A percentile compares a stretch with the other conserved stretches of the same genome.
Conservation (phyloP, 2,329 filamentous ascomycete genomes). For the Aspergillus niger region DNA sequence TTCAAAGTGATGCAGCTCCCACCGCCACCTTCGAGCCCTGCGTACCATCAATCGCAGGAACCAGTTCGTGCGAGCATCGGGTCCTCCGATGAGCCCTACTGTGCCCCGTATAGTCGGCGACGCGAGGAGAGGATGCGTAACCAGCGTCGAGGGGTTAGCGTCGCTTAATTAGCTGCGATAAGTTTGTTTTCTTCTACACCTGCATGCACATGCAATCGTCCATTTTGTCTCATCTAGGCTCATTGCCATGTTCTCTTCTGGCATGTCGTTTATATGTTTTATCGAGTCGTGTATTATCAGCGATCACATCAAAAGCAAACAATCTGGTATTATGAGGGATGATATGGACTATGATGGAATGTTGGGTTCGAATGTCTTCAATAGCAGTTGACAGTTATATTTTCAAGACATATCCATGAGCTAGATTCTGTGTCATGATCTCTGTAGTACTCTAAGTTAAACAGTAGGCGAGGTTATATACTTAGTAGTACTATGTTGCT, state of each 20-base stretch:
- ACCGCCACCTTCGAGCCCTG: constrained; percentile 39
- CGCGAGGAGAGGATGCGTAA: constrained; percentile 43
- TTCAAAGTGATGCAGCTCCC: constrained; percentile 48
- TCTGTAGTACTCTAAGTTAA: no score
- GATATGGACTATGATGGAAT: background rate
- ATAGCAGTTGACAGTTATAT: no score
- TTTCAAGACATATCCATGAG: no score
- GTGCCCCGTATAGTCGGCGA: constrained; percentile 40
- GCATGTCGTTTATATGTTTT: background rate
- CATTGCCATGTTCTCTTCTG: background rate
- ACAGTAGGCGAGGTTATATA: no score
- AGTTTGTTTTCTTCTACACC: background rate
- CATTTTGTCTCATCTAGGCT: background rate
- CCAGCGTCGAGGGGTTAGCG: constrained; percentile 36
- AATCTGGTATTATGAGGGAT: background rate
- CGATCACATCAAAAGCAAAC: background rate
- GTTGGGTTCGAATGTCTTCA: background rate
- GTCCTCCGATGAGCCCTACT: constrained; percentile 44
- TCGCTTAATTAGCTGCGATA: constrained; percentile 25
- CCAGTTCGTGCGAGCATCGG: constrained; percentile 39
- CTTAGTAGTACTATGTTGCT: no score
- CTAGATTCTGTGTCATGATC: no score
- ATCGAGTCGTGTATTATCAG: background rate
- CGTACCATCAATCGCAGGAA: constrained; percentile 41
- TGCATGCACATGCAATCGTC: no score